These are phyloP conservation scores for Wickerhamomyces silvicola DNA, from an alignment of 805 yeast species.

Conservation along the genomic window DNA sequence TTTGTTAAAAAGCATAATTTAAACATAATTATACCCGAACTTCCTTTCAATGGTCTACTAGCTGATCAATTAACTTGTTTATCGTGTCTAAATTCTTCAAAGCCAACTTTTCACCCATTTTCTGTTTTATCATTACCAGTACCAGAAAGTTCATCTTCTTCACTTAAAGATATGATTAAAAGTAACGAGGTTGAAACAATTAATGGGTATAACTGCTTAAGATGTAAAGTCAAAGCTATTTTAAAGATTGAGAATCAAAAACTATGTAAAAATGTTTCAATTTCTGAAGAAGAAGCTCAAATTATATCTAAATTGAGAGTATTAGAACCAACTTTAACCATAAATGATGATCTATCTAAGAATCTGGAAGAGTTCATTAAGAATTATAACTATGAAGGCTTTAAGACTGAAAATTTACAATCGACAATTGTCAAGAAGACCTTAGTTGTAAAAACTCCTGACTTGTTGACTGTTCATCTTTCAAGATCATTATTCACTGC, in stretches of 20 bases:
- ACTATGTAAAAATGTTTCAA: constrained; percentile 5
- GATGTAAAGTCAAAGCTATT: constrained; percentile 52
- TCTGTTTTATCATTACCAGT: constrained; percentile 68
- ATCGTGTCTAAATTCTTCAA: constrained; percentile 56
- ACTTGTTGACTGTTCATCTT: constrained; percentile 69
- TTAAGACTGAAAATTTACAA: constrained; percentile 40
- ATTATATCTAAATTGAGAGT: constrained; percentile 30
- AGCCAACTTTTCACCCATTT: constrained; percentile 53
- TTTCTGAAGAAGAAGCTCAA: constrained; percentile 24
- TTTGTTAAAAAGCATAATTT: constrained; percentile 18
- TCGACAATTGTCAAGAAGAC: constrained; percentile 66
- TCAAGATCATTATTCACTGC: constrained; percentile 78
- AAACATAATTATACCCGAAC: constrained; percentile 40
- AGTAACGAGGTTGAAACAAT: constrained; percentile 59
- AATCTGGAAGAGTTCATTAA: constrained; percentile 42
- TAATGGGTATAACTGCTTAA: constrained; percentile 73
- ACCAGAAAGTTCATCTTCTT: constrained; percentile 46
- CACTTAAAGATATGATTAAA: constrained; percentile 47
- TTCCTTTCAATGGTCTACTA: constrained; percentile 68
- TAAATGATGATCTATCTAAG: constrained; percentile 61
- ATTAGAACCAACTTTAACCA: constrained; percentile 32
- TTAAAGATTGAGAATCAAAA: constrained; percentile 27
- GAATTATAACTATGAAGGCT: constrained; percentile 36
- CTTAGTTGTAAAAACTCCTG: constrained; percentile 59
- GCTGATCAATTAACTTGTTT: constrained; percentile 67